phyloP scores from a whole-genome alignment of 2,329 filamentous ascomycete genomes.

The Sclerotinia glacialis region DNA sequence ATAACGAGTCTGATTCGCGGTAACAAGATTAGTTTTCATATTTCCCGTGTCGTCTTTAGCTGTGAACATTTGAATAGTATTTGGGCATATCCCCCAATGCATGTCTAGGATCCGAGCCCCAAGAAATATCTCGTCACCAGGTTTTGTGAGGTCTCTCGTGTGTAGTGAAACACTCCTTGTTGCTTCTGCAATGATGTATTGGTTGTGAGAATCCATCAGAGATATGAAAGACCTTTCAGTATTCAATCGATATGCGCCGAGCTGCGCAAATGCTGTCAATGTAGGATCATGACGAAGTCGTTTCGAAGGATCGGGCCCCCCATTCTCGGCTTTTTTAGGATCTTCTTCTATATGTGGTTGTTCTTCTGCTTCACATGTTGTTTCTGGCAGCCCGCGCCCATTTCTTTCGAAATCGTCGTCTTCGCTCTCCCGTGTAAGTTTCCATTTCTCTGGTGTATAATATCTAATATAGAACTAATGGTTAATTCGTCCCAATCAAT shows the following conservation, averaged over 20 bases:
- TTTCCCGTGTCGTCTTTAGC: slow-evolving; percentile 23
- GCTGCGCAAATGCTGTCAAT: slow-evolving; percentile 47
- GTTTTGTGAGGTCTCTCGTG: slow-evolving; percentile 9
- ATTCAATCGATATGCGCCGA: slow-evolving; percentile 47
- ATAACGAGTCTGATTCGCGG: slow-evolving; percentile 26
- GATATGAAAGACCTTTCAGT: slow-evolving; percentile 49
- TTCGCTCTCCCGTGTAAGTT: slow-evolving; percentile 8
- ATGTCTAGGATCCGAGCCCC: slow-evolving; percentile 27
- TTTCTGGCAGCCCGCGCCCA: neutral
- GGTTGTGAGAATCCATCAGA: slow-evolving; percentile 30
- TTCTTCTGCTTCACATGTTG: neutral
- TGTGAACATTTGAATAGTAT: slow-evolving; percentile 31
- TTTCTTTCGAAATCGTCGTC: neutral
- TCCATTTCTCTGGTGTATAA: slow-evolving; percentile 21
- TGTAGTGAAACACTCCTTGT: slow-evolving; percentile 28
- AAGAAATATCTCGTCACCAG: slow-evolving; percentile 29
- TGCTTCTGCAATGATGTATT: slow-evolving; percentile 34
- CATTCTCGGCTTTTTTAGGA: slow-evolving; percentile 1
- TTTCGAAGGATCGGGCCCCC: slow-evolving; percentile 14
- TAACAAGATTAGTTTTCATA: slow-evolving; percentile 21
- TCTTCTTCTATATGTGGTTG: neutral
- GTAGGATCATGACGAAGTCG: slow-evolving; percentile 40
- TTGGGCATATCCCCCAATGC: slow-evolving; percentile 30
- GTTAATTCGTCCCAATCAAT: neutral
- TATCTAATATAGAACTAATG: neutral